phyloP scores from a whole-genome alignment of 2,329 filamentous ascomycete species.

The Decorospora gaudefroyi region DNA sequence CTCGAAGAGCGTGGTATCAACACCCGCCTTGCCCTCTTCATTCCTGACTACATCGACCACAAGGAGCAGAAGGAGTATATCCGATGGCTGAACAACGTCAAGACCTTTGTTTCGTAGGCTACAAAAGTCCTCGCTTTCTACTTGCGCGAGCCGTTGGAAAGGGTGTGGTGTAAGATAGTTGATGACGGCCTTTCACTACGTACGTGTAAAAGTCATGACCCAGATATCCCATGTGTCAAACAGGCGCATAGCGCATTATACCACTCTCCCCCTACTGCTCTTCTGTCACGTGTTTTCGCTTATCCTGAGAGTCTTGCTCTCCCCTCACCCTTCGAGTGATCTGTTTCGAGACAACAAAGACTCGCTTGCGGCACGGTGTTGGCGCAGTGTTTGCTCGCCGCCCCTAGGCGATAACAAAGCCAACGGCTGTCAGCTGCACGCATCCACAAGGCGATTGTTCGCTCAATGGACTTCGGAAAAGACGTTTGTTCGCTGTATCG shows the following conservation, averaged over 20 bases:
- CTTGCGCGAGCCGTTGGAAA: no score
- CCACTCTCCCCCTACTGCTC: conserved; percentile 26
- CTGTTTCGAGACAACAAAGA: conserved; percentile 15
- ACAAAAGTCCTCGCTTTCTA: no score
- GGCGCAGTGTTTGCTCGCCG: conserved; percentile 21
- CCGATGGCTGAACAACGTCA: conserved; percentile 83
- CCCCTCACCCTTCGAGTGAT: not conserved
- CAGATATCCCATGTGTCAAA: conserved; percentile 15
- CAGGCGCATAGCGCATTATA: conserved; percentile 24
- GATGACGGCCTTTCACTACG: conserved; percentile 5
- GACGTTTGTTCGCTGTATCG: conserved; percentile 18
- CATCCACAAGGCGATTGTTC: conserved; percentile 27
- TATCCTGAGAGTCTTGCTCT: not conserved
- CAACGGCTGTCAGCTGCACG: conserved; percentile 19
- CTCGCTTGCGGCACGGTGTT: conserved; percentile 19
- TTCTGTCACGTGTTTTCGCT: not conserved
- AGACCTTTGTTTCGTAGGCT: conserved; percentile 72
- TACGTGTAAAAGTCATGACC: conserved; percentile 15
- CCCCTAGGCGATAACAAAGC: conserved; percentile 23
- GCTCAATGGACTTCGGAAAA: conserved; percentile 2
- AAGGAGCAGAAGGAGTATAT: conserved; percentile 99
- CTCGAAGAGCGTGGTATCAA: conserved; percentile 94
- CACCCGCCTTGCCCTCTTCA: conserved; percentile 81
- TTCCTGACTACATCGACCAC: conserved; percentile 93
- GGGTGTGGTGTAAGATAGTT: conserved; percentile 38